Base-by-base conservation (phyloP, 2,329 filamentous ascomycete genomes). In the Westerdykella sp. region DNA sequence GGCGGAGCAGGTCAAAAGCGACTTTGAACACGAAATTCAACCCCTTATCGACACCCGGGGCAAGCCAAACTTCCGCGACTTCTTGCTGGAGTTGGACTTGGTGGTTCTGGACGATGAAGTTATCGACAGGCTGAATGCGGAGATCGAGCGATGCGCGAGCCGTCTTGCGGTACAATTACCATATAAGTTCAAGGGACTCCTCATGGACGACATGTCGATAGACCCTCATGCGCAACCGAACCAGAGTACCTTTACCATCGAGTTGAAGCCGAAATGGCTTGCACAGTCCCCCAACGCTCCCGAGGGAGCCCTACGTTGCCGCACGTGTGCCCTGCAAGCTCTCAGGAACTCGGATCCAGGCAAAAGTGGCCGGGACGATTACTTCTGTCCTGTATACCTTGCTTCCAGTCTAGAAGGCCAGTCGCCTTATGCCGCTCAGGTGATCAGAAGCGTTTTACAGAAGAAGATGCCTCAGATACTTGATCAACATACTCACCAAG, bases 221-320 rank as follows among this genome's bases (percentile, higher is more conserved):
- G 25, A 28, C 11, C 25, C 25, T 28, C 25, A 28, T 28, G 16
- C 32, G 6, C 3, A 14, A 53, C 60, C 10, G 32, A 41, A 1
- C 31, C 49, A 2, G 52, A 49, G 22, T 40, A 37, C 57, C 2
- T 46, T 60, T 38, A 65, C 60, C 2, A 51, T 68, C 21, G 69
- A 75, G 47, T 56, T 73, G 43, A 75, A 75, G 46, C 71, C 72
- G 0, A 75, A 75, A 43, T 75, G 72, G 72, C 60, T 75, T 2
- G 44, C 54, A 6, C 72, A 73, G 42, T 73, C 71, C 5, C 70
- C 70, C 2, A 67, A 66, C 41, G 72, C 72, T 5, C 70, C 71
- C 1, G 9, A 37, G 4, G 43, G 56, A 21, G 62, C 71, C 1
- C 60, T 56, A 14, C 62, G 71, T 12, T 75, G 72, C 46, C 65